These are phyloP conservation scores for Chytriomyces confervae DNA, from an alignment of 192 early-diverging fungal genomes.

Conservation along the genomic window DNA sequence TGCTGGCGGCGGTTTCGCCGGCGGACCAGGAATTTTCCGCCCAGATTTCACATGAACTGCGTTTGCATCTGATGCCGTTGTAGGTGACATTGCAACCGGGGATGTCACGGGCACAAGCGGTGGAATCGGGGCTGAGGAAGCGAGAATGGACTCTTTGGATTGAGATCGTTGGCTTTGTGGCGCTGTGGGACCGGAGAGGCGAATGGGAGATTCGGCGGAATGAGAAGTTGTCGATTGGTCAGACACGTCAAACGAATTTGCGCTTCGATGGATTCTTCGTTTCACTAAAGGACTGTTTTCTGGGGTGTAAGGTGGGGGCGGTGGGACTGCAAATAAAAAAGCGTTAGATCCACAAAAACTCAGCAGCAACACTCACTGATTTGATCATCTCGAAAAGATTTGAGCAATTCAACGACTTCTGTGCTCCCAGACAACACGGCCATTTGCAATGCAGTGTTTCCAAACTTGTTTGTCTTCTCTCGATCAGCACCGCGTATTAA, in stretches of 20 bases:
- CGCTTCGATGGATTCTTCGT: not conserved
- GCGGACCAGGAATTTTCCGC: too few species aligned
- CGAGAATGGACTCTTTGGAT: not conserved
- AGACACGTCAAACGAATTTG: not conserved
- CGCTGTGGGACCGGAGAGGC: not conserved
- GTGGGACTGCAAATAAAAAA: constrained; percentile 14
- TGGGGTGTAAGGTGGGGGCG: constrained; percentile 26
- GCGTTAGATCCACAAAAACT: not conserved
- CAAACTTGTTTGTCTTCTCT: constrained; percentile 51
- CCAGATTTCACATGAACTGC: too few species aligned
- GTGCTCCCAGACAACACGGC: constrained; percentile 50
- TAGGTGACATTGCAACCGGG: too few species aligned
- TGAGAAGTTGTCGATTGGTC: not conserved
- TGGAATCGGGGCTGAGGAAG: not conserved
- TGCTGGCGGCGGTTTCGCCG: too few species aligned
- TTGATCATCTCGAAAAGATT: constrained; percentile 47
- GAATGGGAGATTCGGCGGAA: not conserved
- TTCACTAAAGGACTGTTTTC: constrained; percentile 3
- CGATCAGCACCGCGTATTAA: constrained; percentile 58
- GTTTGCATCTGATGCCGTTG: too few species aligned
- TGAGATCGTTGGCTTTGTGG: not conserved
- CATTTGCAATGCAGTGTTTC: constrained; percentile 54
- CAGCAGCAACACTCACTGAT: constrained; percentile 30
- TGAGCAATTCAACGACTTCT: constrained; percentile 54
- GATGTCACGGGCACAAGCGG: not conserved